Evolutionary conservation across 106 monocot species (phyloP).

Genomic region (Acanthochlamys bracteata): DNA sequence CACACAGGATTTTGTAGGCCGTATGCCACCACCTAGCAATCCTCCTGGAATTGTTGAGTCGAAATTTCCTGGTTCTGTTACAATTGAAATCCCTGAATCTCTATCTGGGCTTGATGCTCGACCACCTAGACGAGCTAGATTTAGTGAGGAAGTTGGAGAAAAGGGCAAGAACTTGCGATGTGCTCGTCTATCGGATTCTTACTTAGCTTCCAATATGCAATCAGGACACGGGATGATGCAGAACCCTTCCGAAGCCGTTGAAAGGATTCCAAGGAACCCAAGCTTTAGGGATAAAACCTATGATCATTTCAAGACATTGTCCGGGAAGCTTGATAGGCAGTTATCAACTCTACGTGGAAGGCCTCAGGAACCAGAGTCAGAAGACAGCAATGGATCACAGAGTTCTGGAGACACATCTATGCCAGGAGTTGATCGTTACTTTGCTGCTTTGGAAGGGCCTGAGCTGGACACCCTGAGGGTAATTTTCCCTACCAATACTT

Average conservation of each 20-base stretch:
- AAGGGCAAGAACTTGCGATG: background rate
- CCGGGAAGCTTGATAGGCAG: slow-evolving; percentile 51
- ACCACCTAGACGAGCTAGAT: background rate
- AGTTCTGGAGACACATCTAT: slow-evolving; percentile 15
- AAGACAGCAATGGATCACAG: background rate
- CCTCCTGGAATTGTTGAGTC: background rate
- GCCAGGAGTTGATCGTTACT: slow-evolving; percentile 58
- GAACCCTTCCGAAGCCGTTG: background rate
- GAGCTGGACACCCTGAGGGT: slow-evolving; percentile 64
- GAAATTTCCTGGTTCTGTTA: slow-evolving; percentile 8
- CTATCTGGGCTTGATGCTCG: slow-evolving; percentile 8
- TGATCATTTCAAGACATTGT: slow-evolving; percentile 70
- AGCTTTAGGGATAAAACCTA: slow-evolving; percentile 27
- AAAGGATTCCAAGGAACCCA: background rate
- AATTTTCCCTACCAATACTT: background rate
- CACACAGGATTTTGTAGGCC: background rate
- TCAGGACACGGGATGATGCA: background rate
- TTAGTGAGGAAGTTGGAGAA: background rate
- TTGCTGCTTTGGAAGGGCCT: slow-evolving; percentile 68
- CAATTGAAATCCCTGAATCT: slow-evolving; percentile 20
- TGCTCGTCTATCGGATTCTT: background rate
- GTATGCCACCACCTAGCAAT: background rate
- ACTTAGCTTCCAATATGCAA: background rate
- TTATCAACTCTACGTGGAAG: slow-evolving; percentile 32
- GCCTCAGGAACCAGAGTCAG: slow-evolving; percentile 10